Evolutionary conservation across 306 rosid genomes (phyloP).

Genomic region (Sophora flavescens): DNA sequence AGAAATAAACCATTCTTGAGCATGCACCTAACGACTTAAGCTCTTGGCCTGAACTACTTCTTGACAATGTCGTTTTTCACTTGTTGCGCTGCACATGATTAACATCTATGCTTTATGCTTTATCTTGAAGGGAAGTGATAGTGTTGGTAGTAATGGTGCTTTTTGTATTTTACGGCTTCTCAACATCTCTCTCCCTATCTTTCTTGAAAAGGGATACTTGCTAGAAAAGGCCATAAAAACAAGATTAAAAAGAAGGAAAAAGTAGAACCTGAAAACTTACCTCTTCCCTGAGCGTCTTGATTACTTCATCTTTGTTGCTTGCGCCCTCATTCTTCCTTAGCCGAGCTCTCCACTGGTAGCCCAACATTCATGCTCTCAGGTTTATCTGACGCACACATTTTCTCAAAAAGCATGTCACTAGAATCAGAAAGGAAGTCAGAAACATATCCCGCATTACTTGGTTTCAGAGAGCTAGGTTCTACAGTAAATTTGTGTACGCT

Average conservation of each 20-base stretch:
- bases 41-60: not conserved
- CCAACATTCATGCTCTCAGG: slow-evolving; percentile 45
- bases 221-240: slow-evolving; percentile 9
- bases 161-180: slow-evolving; percentile 35
- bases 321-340: slow-evolving; percentile 52
- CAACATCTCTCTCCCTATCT: slow-evolving; percentile 13
- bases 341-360: slow-evolving; percentile 44
- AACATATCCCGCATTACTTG: slow-evolving; percentile 50
- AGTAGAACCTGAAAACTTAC: slow-evolving; percentile 50
- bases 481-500: slow-evolving; percentile 47
- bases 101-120: slow-evolving; percentile 5
- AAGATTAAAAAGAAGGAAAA: not conserved
- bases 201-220: slow-evolving; percentile 1
- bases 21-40: not conserved
- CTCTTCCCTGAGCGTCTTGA: slow-evolving; percentile 79
- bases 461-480: slow-evolving; percentile 43
- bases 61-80: slow-evolving; percentile 17
- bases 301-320: slow-evolving; percentile 59
- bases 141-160: not conserved
- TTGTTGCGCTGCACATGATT: not conserved
- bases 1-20: slow-evolving; percentile 13
- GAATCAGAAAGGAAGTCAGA: slow-evolving; percentile 49
- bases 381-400: slow-evolving; percentile 43
- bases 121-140: not conserved
- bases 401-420: slow-evolving; percentile 42